Percentiles rank a stretch among this genome's conserved stretches.
These are phyloP conservation scores for Diaporthe velutina DNA, from an alignment of 2,329 filamentous ascomycete genomes.

Conservation along the genomic window DNA sequence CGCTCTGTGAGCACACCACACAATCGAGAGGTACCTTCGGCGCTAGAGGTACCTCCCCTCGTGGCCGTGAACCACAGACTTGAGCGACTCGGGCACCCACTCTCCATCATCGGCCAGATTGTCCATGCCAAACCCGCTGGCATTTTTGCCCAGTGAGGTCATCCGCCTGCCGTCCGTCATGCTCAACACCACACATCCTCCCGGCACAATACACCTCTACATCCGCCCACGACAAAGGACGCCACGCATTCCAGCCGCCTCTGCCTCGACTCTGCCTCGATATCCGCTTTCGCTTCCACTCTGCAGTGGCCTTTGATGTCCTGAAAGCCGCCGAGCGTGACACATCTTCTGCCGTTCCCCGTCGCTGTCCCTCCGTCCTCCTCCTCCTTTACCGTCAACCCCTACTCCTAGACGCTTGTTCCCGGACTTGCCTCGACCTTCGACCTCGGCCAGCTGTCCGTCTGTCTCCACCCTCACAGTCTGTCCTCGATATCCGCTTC, in stretches of 20 bases:
- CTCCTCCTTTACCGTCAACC: background rate
- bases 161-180: background rate
- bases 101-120: slow-evolving; percentile 13
- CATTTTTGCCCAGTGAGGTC: slow-evolving; percentile 32
- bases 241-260: slow-evolving; percentile 24
- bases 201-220: background rate
- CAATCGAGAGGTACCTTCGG: background rate
- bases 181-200: background rate
- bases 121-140: slow-evolving; percentile 20
- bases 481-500: slow-evolving; percentile 1
- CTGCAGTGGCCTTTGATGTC: background rate
- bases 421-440: background rate
- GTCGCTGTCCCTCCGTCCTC: background rate
- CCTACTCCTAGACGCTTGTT: background rate
- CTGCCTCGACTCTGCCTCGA: background rate
- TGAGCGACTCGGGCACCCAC: slow-evolving; percentile 17
- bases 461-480: background rate
- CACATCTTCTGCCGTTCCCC: background rate
- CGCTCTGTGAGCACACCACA: background rate
- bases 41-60: slow-evolving; percentile 19
- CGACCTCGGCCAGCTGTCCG: background rate
- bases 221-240: slow-evolving; percentile 15
- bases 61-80: slow-evolving; percentile 5
- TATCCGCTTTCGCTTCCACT: slow-evolving; percentile 14
- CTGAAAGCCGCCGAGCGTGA: background rate